Evolutionary conservation across 2,329 filamentous ascomycete species (phyloP), one percentile per base, ranked within the genome.

Genomic region (Cladosporium velox): DNA sequence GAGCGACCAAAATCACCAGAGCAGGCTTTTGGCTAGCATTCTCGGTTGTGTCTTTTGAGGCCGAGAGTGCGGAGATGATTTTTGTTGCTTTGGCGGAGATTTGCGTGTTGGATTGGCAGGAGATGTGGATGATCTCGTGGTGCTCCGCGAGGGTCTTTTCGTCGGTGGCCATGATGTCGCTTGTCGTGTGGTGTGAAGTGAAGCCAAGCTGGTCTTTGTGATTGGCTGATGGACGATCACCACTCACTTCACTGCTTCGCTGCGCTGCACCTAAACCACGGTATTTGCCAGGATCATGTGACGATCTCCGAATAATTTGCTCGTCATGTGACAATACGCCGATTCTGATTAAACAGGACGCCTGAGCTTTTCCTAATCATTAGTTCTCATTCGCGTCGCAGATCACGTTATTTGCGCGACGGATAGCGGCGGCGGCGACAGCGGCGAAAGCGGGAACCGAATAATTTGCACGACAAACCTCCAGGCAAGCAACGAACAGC

Each of bases 1-100:
- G 78, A 15, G 81, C 78, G 52, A 74, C 72, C 11, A 84, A 67
- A 41, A 77, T 70, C 10, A 82, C 73, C 0, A 86, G 68, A 21
- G 68, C 71, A 1, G 79, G 76, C 67, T 80, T 65, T 34, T 65
- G 59, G 11, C 52, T 66, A 44, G 54, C 65, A 59, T 66, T 60
- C 7, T 64, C 59, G 41, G 41, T 15, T 6, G 65, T 1, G 32
- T 59, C 51, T 34, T 26, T 41, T 3, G 55, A 14, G 21, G 7
- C 38, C 5, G 65, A 51, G 57, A 77, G 69, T 4, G 70, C 67
- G 28, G 68, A 64, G 30, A 75, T 65, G 28, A 76, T 68, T 51
- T 69, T 66, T 21, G 70, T 67, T 52, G 73, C 72, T 58, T 75
- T 73, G 61, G 57, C 70, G n/a, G 73, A 70, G 49, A 78, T 74